A percentile compares a stretch with the other conserved stretches of the same genome.
These are phyloP conservation scores for Spencermartinsiella ligniputridi DNA, from an alignment of 1,139 yeast species.

Conservation along the genomic window DNA sequence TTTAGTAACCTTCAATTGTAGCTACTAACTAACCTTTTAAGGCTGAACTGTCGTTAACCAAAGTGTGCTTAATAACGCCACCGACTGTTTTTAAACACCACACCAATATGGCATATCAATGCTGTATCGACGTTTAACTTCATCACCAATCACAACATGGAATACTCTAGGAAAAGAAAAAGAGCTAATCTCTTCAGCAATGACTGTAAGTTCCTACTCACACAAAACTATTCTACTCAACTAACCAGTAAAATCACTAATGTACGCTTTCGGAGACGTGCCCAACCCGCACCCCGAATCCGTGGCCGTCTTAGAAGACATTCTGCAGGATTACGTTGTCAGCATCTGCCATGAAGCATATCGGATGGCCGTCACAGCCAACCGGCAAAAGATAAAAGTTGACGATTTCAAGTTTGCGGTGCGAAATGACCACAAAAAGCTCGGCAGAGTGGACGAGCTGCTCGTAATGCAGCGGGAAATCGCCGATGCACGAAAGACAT, in stretches of 20 bases:
- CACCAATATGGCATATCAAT: no score
- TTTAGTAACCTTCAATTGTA: no score
- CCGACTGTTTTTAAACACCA: no score
- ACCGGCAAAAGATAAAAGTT: conserved; percentile 70
- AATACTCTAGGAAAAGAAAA: conserved; percentile 6
- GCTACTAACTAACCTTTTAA: no score
- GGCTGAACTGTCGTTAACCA: no score
- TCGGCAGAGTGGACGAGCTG: conserved; percentile 80
- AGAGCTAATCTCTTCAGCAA: conserved; percentile 36
- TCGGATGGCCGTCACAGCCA: conserved; percentile 47
- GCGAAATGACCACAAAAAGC: conserved; percentile 74
- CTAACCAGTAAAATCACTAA: conserved; percentile 54
- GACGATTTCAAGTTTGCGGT: conserved; percentile 87
- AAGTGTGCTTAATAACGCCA: no score
- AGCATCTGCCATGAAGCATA: conserved; percentile 64
- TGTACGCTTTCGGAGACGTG: conserved; percentile 86
- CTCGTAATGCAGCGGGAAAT: conserved; percentile 70
- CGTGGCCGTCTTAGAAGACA: conserved; percentile 74
- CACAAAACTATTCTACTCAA: background rate
- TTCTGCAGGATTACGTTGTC: conserved; percentile 69
- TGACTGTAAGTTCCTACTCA: conserved; percentile 28
- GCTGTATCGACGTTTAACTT: no score
- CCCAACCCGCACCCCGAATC: conserved; percentile 74
- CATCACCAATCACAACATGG: background rate
- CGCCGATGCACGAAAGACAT: conserved; percentile 74